Base-by-base conservation (phyloP, 1,284 basidiomycete genomes). In the Boletellus deceptivus region DNA sequence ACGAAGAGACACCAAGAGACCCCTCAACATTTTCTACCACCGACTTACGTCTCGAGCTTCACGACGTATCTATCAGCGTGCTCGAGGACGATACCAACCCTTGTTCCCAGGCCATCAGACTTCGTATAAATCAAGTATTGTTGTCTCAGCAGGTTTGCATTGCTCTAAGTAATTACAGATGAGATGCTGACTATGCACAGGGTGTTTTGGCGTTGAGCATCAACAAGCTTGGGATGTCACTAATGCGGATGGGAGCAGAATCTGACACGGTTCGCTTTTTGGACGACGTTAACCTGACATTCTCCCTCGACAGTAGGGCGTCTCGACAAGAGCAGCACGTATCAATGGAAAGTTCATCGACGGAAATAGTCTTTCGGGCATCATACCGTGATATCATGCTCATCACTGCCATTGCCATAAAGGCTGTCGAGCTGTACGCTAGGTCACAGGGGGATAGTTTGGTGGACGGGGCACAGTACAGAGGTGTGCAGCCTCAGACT, bases 321-420 rank as follows among this genome's bases (percentile, higher is more conserved):
- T 80, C 85, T 14, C 78, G 81, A 2, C 79, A 78, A 3, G 86
- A 91, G 48, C 85, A 90, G 59, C 86, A 86, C 72, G 89, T 90
- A 7, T 93, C 79, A 61, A 88, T 98, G 53, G 93, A 98, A 65
- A 68, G 96, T 22, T 77, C 82, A n/a, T 75, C 86, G 13, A 89
- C 89, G 57, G 86, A 95, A 1, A 80, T 98, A 59, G 81, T 96
- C 46, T 87, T 99, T 70, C 83, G 97, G 24, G 92, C 94, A 11
- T 98, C 95, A 0, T 91, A 93, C 63, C 82, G 91, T 33, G 96
- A 99, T 68, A 92, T 99, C 62, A 83, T 84, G 61, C 80, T 99
- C 59, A 97, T 99, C 59, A 85, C 82, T 44, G 79, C 89, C 8
- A 98, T 99, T 53, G 79, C 90, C 61, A 93, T 93, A 67, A 93